Evolutionary conservation across 2,329 filamentous ascomycete species (phyloP), one percentile per base, ranked within the genome.

Genomic region (Aureobasidium musti): DNA sequence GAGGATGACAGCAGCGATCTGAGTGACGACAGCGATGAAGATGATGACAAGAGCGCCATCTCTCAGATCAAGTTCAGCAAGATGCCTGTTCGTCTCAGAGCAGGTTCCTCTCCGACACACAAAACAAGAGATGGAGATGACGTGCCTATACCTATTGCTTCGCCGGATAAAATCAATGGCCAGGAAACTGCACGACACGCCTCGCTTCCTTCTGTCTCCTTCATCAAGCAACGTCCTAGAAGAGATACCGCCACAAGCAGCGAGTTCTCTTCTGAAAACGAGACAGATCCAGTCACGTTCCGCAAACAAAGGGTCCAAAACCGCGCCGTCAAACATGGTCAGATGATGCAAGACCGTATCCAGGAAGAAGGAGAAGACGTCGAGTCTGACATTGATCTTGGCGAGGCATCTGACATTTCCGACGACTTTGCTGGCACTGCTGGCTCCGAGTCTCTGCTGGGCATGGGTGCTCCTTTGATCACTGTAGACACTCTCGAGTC

Each of bases 51-150:
- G 61, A 87, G 90, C 64, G 89, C 91, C 52, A 89, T 90, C 2
- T 91, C 96, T 75, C 91, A 96, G 76, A 97, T 98, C 76, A 93
- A 94, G 74, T 99, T 99, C 78, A 88, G 90, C 57, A 98, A 98
- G 79, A 94, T 97, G 91, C 94, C 95, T 1, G 85, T 97, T 50
- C 87, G 93, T 35, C 88, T 87, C 71, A 88, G 94, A 66, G 91
- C 93, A 30, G 94, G 91, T 13, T 97, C 93, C 0, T 97, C 94
- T 56, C 94, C 94, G 3, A 88, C 91, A 43, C 88, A 91, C 70
- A 86, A 84, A 17, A 88, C 87, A 19, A 86, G 84, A 67, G 77
- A 87, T 30, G 82, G 83, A 52, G 87, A 89, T 47, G 75, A 77
- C 1, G 77, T 78, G 68, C 82, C 83, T 3, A 77, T 84, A n/a